Evolutionary conservation across 768 basidiomycete genomes (phyloP), one percentile per base, ranked within the genome.

Genomic region (Cystobasidium tubakii): DNA sequence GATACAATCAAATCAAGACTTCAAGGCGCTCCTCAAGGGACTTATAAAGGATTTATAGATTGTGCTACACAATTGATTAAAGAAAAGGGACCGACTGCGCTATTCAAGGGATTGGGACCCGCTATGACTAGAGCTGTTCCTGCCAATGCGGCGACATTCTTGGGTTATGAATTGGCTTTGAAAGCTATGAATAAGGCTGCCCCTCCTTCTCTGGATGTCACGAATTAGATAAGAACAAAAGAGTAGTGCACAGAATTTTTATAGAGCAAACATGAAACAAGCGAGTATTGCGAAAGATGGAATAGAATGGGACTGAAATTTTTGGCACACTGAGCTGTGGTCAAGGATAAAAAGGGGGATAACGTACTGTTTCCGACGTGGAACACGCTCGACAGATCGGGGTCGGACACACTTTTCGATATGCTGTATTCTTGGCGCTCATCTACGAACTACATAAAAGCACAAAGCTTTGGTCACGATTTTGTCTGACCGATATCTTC

Each of bases 101-200:
- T 99, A 12, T 99, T 93, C 92, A 98, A 90, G 82, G 96, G 96
- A 12, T 91, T 99, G 80, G 94, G 91, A 57, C 96, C 95, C 19
- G 96, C 96, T 27, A 73, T 73, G 71, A 62, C 36, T 17, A 29
- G 72, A 29, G 60, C 71, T 29, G 62, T 69, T n/a, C 73, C 72
- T 23, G 73, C 64, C 27, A 69, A 74, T 46, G 67, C 62, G 13
- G 71, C 66, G 3, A 69, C 71, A 3, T 75, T 65, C 66, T 23
- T 75, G 6, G 74, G 57, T 27, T 66, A 62, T 67, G 74, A 63
- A 54, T 19, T 62, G 13, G 63, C 73, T 2, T 21, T 73, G 3
- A 71, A 71, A 60, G 69, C 69, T 6, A 55, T 71, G 54, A 60
- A 60, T 60, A 60, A 60, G 21, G 57, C 57, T 25, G 57, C 57